phyloP scores from a whole-genome alignment of 495 filamentous ascomycete genomes.

The Friedmanniomyces simplex region DNA sequence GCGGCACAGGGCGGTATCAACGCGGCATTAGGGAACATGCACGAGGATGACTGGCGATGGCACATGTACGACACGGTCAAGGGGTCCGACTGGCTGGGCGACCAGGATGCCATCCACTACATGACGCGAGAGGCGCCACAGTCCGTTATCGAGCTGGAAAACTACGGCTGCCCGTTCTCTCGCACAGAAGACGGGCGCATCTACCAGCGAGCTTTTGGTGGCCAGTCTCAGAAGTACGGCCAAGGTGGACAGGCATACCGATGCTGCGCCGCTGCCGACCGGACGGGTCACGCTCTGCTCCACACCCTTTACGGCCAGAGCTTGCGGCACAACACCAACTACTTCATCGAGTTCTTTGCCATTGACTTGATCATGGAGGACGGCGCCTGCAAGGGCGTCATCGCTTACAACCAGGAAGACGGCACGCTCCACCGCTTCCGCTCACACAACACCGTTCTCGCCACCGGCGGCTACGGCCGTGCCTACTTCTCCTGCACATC shows the following conservation, averaged over 20 bases:
- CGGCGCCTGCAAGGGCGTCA: conserved; percentile 89
- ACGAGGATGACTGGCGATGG: conserved; percentile 95
- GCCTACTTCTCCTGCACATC: conserved; percentile 98
- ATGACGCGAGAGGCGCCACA: conserved; percentile 93
- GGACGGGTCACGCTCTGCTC: conserved; percentile 92
- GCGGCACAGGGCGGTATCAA: conserved; percentile 94
- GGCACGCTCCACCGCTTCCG: conserved; percentile 94
- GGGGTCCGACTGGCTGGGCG: conserved; percentile 96
- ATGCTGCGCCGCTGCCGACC: conserved; percentile 88
- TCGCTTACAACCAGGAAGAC: conserved; percentile 98
- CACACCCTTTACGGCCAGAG: conserved; percentile 99
- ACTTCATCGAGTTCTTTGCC: conserved; percentile 99
- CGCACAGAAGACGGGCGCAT: conserved; percentile 94
- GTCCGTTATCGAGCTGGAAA: conserved; percentile 88
- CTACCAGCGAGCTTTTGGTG: conserved; percentile 97
- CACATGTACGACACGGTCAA: conserved; percentile 99
- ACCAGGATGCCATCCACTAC: conserved; percentile 99
- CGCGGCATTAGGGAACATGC: conserved; percentile 91
- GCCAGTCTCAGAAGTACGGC: conserved; percentile 86
- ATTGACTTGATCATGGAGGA: conserved; percentile 94
- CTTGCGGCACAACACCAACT: conserved; percentile 91
- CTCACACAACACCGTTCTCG: conserved; percentile 90
- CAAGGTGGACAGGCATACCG: conserved; percentile 97
- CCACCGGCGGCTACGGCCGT: conserved; percentile 94
- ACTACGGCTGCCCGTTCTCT: conserved; percentile 97